Evolutionary conservation across 2,329 filamentous ascomycete species (phyloP).

Genomic region (Ophiostoma pallidulum): DNA sequence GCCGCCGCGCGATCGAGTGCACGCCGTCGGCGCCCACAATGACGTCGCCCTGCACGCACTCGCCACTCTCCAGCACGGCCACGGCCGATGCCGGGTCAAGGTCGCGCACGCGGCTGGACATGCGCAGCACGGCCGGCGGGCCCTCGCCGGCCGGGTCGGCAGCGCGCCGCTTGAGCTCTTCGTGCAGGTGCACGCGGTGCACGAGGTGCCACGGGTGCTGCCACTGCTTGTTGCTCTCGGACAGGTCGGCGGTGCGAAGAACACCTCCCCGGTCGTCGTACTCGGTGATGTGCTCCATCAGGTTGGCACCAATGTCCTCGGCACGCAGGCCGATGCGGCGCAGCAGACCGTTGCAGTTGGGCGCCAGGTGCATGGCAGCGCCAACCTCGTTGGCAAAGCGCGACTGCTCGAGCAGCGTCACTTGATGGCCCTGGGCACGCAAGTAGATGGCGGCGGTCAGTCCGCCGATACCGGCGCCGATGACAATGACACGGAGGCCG

Average conservation of each 20-base stretch:
- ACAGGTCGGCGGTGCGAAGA: slow-evolving; percentile 27
- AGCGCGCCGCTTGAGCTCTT: slow-evolving; percentile 39
- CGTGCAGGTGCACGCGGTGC: slow-evolving; percentile 45
- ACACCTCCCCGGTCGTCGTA: no score
- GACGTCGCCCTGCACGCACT: slow-evolving; percentile 34
- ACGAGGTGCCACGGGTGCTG: slow-evolving; percentile 42
- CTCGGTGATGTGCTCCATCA: slow-evolving; percentile 16
- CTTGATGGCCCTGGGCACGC: slow-evolving; percentile 40
- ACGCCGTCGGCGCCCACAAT: slow-evolving; percentile 47
- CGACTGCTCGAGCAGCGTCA: slow-evolving; percentile 42
- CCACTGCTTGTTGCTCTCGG: slow-evolving; percentile 33
- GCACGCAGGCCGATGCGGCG: slow-evolving; percentile 29
- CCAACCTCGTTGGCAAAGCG: slow-evolving; percentile 44
- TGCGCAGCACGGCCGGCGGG: slow-evolving; percentile 28
- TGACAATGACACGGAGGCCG: slow-evolving; percentile 6
- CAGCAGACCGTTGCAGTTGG: slow-evolving; percentile 52
- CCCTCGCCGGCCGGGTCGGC: slow-evolving; percentile 25
- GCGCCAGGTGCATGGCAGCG: slow-evolving; percentile 45
- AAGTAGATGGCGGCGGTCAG: slow-evolving; percentile 43
- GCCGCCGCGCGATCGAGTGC: slow-evolving; percentile 25
- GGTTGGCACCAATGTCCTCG: slow-evolving; percentile 29
- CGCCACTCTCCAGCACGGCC: slow-evolving; percentile 35
- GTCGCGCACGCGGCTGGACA: slow-evolving; percentile 32
- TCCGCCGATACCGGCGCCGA: slow-evolving; percentile 39
- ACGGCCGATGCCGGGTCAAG: slow-evolving; percentile 31